Percentiles rank a stretch among this genome's conserved stretches.
Evolutionary conservation across 78 protist genomes (phyloP).

Genomic region (Planoprotostelium fungivorum): DNA sequence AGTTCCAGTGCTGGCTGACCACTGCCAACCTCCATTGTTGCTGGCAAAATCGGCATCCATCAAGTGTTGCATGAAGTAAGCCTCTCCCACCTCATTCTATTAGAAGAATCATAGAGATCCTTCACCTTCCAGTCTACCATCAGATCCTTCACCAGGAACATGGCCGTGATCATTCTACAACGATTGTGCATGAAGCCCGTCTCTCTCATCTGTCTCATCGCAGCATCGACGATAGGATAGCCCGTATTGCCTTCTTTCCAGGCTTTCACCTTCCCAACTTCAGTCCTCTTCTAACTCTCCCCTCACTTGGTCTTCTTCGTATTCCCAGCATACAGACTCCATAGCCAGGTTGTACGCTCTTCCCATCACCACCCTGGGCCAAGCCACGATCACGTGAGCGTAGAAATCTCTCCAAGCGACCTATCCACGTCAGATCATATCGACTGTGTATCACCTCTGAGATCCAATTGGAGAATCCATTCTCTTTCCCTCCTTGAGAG

Average conservation of each 20-base stretch:
- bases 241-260: background rate
- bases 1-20: background rate
- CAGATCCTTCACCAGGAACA: background rate
- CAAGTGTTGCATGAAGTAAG: background rate
- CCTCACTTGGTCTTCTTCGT: background rate
- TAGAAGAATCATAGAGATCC: background rate
- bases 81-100: background rate
- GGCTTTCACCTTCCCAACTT: background rate
- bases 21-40: background rate
- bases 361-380: background rate
- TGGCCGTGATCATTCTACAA: background rate
- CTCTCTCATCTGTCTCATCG: background rate
- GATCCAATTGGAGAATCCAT: background rate
- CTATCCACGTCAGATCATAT: background rate
- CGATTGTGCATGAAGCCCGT: background rate
- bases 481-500: background rate
- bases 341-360: background rate
- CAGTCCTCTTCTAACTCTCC: background rate
- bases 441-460: background rate
- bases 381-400: background rate
- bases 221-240: background rate
- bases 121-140: background rate
- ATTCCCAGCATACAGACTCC: background rate
- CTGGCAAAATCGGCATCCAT: background rate
- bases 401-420: background rate